Percentiles rank a stretch among this genome's conserved stretches.
phyloP scores from a whole-genome alignment of 176 grass and related monocot genomes.

The Phoenix roebelenii region DNA sequence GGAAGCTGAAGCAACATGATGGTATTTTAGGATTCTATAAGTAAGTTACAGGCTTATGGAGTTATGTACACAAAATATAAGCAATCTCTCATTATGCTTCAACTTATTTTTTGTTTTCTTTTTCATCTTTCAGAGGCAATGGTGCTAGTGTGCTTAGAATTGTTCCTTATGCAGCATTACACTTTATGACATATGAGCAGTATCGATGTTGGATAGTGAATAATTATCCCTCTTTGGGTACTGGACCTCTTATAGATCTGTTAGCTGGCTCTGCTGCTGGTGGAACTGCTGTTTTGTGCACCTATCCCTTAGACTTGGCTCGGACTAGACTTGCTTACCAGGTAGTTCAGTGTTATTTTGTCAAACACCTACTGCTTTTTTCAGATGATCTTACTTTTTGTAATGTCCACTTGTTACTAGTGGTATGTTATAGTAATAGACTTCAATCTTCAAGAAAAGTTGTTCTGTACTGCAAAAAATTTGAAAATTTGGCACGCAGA shows the following conservation, averaged over 20 bases:
- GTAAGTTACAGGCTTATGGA: slow-evolving; percentile 29
- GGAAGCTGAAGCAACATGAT: slow-evolving; percentile 67
- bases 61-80: slow-evolving; percentile 4
- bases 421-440: too few relatives aligned
- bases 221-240: slow-evolving; percentile 64
- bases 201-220: slow-evolving; percentile 86
- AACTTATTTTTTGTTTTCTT: slow-evolving; percentile 8
- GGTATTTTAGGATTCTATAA: slow-evolving; percentile 87
- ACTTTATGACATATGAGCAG: slow-evolving; percentile 91
- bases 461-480: too few relatives aligned
- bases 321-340: slow-evolving; percentile 94
- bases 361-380: too few relatives aligned
- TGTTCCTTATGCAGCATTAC: slow-evolving; percentile 89
- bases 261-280: slow-evolving; percentile 85
- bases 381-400: too few relatives aligned
- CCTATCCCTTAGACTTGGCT: slow-evolving; percentile 88
- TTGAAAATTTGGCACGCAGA: too few relatives aligned
- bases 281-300: slow-evolving; percentile 87
- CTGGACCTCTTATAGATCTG: slow-evolving; percentile 78
- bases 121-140: slow-evolving; percentile 62
- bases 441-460: too few relatives aligned
- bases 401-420: too few relatives aligned
- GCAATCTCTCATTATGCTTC: not conserved
- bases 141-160: slow-evolving; percentile 92
- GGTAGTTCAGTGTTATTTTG: slow-evolving; percentile 23